Evolutionary conservation across 345 rosid genomes (phyloP).

Genomic region (Gossypium mustelinum): DNA sequence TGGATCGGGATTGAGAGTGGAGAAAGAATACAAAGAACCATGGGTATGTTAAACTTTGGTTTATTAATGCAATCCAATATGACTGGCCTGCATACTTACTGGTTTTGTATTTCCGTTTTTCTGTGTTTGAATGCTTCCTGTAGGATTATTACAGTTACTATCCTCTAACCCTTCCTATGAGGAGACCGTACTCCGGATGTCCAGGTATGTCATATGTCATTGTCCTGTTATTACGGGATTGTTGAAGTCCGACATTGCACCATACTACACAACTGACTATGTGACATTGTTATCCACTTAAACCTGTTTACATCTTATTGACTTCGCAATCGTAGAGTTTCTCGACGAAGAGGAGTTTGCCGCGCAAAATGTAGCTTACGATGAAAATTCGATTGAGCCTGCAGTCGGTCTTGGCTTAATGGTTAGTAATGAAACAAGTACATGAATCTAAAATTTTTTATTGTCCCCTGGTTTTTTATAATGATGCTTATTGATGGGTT

Average conservation of each 20-base stretch:
- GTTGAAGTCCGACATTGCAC: not conserved
- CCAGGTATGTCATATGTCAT: slow-evolving; percentile 52
- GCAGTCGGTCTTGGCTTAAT: slow-evolving; percentile 52
- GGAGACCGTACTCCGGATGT: slow-evolving; percentile 75
- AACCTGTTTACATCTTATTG: not conserved
- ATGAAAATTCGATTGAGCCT: slow-evolving; percentile 44
- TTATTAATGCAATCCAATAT: not conserved
- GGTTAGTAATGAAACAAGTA: slow-evolving; percentile 38
- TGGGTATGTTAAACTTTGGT: slow-evolving; percentile 57
- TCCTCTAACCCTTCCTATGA: slow-evolving; percentile 71
- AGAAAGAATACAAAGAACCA: slow-evolving; percentile 69
- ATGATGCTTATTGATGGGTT: slow-evolving; percentile 16
- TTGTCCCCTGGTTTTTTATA: slow-evolving; percentile 8
- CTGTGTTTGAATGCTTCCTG: slow-evolving; percentile 4
- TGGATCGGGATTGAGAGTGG: slow-evolving; percentile 30
- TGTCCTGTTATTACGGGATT: not conserved
- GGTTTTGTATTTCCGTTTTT: not conserved
- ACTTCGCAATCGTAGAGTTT: slow-evolving; percentile 41
- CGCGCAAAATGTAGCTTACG: slow-evolving; percentile 22
- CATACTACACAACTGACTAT: not conserved
- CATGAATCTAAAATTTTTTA: not conserved
- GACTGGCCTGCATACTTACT: slow-evolving; percentile 6
- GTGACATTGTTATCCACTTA: not conserved
- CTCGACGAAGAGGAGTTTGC: slow-evolving; percentile 74
- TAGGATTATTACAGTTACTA: slow-evolving; percentile 81